Percentiles rank a stretch among this genome's conserved stretches.
phyloP scores from a whole-genome alignment of 306 rosid species.

The Pyrus bretschneideri region DNA sequence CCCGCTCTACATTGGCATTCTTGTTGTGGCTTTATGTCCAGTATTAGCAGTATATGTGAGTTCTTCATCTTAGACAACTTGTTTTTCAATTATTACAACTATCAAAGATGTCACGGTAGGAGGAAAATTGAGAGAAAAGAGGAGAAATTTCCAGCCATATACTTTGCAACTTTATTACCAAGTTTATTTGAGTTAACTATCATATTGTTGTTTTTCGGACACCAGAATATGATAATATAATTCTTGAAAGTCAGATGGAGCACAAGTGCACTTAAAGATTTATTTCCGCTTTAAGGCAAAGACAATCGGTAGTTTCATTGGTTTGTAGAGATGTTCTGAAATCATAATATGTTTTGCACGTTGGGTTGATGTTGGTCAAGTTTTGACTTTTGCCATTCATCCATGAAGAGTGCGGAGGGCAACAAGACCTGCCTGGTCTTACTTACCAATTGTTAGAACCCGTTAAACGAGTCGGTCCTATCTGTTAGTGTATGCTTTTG shows the following conservation, averaged over 20 bases:
- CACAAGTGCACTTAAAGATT: not conserved
- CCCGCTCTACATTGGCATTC: conserved; percentile 14
- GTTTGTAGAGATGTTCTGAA: not conserved
- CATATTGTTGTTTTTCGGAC: not conserved
- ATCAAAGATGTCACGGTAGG: not conserved
- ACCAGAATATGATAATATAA: not conserved
- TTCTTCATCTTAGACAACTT: not conserved
- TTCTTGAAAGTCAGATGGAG: conserved; percentile 4
- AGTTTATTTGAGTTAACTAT: not conserved
- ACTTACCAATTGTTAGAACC: not conserved
- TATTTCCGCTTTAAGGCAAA: not conserved
- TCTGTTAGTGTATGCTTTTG: not conserved
- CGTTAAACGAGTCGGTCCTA: not conserved
- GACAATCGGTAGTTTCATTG: not conserved
- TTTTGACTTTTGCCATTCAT: not conserved
- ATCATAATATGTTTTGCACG: not conserved
- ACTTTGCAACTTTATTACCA: not conserved
- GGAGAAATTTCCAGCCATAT: not conserved
- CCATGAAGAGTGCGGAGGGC: not conserved
- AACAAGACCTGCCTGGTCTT: not conserved
- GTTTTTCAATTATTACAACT: not conserved
- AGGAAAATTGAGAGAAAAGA: not conserved
- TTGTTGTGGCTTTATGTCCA: conserved; percentile 14
- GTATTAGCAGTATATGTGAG: conserved; percentile 29
- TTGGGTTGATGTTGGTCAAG: not conserved